Percentiles rank a stretch among this genome's conserved stretches.
Conservation (phyloP, 352 stramenopile species). For the Phytophthora ramorum region DNA sequence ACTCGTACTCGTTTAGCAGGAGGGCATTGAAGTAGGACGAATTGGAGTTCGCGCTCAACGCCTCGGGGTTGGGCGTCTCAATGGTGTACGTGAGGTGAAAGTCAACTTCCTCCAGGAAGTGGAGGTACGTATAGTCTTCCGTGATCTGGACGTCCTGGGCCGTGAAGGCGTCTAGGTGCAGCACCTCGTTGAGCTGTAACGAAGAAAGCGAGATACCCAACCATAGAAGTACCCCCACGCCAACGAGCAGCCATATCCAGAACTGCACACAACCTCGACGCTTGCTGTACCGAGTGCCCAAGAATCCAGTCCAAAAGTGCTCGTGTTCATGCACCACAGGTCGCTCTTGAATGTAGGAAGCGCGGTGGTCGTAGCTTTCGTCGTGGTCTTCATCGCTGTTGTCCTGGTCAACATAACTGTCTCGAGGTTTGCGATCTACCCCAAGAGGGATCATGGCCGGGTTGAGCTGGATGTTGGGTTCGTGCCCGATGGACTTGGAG, state of each 20-base stretch:
- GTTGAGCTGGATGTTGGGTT: constrained; percentile 87
- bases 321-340: constrained; percentile 36
- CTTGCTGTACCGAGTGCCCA: constrained; percentile 58
- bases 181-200: constrained; percentile 60
- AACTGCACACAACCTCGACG: constrained; percentile 44
- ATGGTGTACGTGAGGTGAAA: constrained; percentile 69
- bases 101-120: constrained; percentile 68
- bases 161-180: constrained; percentile 70
- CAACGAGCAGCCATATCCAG: constrained; percentile 48
- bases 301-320: constrained; percentile 54
- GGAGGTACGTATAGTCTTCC: constrained; percentile 63
- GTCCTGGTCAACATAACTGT: constrained; percentile 73
- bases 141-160: constrained; percentile 56
- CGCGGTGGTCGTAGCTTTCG: constrained; percentile 16
- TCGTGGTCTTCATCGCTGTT: constrained; percentile 56
- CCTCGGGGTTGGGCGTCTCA: constrained; percentile 27
- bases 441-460: constrained; percentile 49
- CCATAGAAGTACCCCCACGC: constrained; percentile 38
- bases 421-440: constrained; percentile 4
- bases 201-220: constrained; percentile 44
- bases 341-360: constrained; percentile 49
- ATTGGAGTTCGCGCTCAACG: constrained; percentile 19
- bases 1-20: constrained; percentile 61
- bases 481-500: constrained; percentile 89
- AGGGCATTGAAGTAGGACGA: constrained; percentile 58